phyloP scores from a whole-genome alignment of 2,329 filamentous ascomycete species.

The Alternaria sp. region DNA sequence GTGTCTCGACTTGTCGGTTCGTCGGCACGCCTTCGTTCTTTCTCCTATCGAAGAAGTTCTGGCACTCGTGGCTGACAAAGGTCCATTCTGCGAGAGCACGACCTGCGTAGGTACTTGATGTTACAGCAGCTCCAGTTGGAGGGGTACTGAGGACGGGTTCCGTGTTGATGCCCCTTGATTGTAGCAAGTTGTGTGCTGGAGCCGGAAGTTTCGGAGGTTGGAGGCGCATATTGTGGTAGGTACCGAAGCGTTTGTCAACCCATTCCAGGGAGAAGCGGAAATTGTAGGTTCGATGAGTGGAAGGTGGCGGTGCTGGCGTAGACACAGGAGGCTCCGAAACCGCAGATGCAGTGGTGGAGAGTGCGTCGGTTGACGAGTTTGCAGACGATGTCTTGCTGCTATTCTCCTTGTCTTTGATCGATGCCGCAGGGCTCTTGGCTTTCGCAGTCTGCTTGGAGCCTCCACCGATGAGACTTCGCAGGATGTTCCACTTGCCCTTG shows the following conservation, averaged over 20 bases:
- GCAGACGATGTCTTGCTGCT: constrained; percentile 11
- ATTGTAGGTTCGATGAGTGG: constrained; percentile 65
- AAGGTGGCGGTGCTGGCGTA: constrained; percentile 51
- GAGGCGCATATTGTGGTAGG: constrained; percentile 67
- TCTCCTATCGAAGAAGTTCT: constrained; percentile 79
- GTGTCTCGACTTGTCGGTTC: constrained; percentile 73
- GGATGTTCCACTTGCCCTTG: constrained; percentile 65
- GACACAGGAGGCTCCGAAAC: constrained; percentile 8
- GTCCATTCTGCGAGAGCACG: constrained; percentile 80
- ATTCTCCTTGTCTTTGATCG: constrained; percentile 35
- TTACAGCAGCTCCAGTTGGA: constrained; percentile 47
- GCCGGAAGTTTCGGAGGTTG: constrained; percentile 71
- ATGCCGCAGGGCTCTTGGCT: constrained; percentile 43
- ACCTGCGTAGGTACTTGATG: constrained; percentile 67
- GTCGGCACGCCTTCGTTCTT: constrained; percentile 73
- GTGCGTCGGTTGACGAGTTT: constrained; percentile 6
- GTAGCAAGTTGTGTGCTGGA: constrained; percentile 71
- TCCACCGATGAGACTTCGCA: constrained; percentile 67
- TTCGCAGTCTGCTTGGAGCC: constrained; percentile 52
- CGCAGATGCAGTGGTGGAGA: constrained; percentile 9
- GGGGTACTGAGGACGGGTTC: constrained; percentile 32
- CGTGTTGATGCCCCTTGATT: constrained; percentile 45
- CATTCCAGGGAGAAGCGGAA: constrained; percentile 79
- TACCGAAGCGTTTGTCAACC: constrained; percentile 63
- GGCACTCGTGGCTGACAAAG: constrained; percentile 76